Conservation (phyloP, 768 basidiomycete species). For the Pleurotus djamor region DNA sequence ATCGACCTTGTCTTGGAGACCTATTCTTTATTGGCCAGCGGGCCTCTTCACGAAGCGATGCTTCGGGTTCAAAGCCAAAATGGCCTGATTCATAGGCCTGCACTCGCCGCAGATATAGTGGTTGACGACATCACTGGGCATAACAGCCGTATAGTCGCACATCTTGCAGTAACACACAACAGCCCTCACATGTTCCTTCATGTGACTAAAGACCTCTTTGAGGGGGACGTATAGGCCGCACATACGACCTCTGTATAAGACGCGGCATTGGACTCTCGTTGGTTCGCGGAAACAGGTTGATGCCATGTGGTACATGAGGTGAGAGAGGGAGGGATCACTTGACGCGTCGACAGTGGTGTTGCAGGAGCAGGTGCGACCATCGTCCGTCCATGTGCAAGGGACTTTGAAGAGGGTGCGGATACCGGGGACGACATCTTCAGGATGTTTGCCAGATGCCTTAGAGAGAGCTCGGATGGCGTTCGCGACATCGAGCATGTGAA, state of each 20-base stretch:
- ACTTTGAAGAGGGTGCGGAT: not conserved
- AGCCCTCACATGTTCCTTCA: not conserved
- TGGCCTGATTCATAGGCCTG: not conserved
- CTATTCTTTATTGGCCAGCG: not conserved
- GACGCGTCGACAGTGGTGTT: not conserved
- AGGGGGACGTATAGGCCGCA: not conserved
- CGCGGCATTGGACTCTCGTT: not conserved
- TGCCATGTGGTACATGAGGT: not conserved
- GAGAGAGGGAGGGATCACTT: not conserved
- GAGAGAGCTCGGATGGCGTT: not conserved
- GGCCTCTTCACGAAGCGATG: not conserved
- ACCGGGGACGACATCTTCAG: not conserved
- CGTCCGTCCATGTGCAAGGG: not conserved
- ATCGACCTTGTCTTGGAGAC: not conserved
- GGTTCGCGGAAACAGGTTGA: not conserved
- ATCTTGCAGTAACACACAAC: not conserved
- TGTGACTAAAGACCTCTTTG: not conserved
- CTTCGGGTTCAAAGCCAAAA: not conserved
- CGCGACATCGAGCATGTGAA: not conserved
- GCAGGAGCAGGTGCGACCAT: not conserved
- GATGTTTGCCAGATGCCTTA: not conserved
- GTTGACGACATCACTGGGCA: not conserved
- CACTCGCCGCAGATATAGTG: not conserved
- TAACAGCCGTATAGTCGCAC: not conserved
- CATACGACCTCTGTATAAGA: not conserved